Conservation (phyloP, 441 rosid genomes). For the Adansonia gregorii region DNA sequence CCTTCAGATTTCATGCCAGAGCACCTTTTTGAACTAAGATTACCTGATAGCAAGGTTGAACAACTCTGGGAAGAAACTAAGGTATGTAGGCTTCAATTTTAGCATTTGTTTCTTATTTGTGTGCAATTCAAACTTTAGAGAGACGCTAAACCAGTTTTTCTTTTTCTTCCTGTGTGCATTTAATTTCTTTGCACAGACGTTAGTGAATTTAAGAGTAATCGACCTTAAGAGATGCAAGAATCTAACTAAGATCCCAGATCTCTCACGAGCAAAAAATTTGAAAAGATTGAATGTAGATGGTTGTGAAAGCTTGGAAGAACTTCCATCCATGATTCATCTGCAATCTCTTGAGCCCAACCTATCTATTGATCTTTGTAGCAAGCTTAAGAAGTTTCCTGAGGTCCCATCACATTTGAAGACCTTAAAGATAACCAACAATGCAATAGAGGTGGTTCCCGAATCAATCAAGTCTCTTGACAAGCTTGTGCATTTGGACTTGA, state of each 20-base stretch:
- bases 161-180: not conserved
- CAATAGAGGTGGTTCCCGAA: not conserved
- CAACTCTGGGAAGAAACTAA: slow-evolving; percentile 38
- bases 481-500: not conserved
- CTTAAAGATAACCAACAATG: not conserved
- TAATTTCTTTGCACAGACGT: not conserved
- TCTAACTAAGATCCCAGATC: not conserved
- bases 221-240: not conserved
- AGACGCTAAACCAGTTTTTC: not conserved
- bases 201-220: not conserved
- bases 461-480: not conserved
- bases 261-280: not conserved
- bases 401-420: not conserved
- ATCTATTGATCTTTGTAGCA: not conserved
- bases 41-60: slow-evolving; percentile 34
- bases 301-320: not conserved
- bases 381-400: not conserved
- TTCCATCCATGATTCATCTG: not conserved
- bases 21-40: slow-evolving; percentile 28
- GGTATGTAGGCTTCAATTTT: slow-evolving; percentile 34
- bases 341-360: not conserved
- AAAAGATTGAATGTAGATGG: not conserved
- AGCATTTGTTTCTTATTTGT: not conserved
- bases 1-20: not conserved
- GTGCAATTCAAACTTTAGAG: not conserved